Evolutionary conservation across 106 monocot genomes (phyloP).

Genomic region (Apostasia ramifera): DNA sequence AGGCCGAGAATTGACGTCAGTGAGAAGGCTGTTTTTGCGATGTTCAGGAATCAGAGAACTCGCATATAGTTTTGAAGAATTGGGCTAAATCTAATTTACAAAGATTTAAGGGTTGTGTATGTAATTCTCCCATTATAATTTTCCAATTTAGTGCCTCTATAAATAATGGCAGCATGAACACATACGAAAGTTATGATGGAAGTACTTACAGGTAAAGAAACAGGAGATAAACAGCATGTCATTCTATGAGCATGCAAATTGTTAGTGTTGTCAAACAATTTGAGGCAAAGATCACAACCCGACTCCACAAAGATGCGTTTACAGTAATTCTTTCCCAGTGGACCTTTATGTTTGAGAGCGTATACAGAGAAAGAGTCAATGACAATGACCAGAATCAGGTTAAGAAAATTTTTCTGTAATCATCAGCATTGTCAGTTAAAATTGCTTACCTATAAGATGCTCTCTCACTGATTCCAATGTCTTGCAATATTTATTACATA

Average conservation of each 20-base stretch:
- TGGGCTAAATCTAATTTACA: neutral
- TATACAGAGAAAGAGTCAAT: neutral
- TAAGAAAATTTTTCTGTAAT: neutral
- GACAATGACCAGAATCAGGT: neutral
- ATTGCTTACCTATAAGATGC: conserved; percentile 17
- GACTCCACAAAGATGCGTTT: neutral
- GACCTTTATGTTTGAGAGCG: conserved; percentile 6
- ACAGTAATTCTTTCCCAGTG: conserved; percentile 13
- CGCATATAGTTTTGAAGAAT: too few relatives aligned
- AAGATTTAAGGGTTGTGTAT: neutral
- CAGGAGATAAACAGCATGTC: conserved; percentile 7
- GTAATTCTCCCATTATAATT: neutral
- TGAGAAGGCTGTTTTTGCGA: too few relatives aligned
- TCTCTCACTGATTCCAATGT: conserved; percentile 26
- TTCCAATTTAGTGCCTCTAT: neutral
- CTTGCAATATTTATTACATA: conserved; percentile 28
- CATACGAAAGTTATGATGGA: neutral
- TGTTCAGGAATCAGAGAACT: too few relatives aligned
- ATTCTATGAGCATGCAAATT: conserved; percentile 5
- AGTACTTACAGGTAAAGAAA: conserved; percentile 9
- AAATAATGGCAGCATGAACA: neutral
- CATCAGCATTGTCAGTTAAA: neutral
- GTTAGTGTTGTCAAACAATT: neutral
- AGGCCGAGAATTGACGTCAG: too few relatives aligned
- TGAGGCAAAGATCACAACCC: conserved; percentile 13